Percentiles rank a stretch among this genome's conserved stretches.
These are phyloP conservation scores for Salix koriyanagi DNA, from an alignment of 345 rosid species.

Conservation along the genomic window DNA sequence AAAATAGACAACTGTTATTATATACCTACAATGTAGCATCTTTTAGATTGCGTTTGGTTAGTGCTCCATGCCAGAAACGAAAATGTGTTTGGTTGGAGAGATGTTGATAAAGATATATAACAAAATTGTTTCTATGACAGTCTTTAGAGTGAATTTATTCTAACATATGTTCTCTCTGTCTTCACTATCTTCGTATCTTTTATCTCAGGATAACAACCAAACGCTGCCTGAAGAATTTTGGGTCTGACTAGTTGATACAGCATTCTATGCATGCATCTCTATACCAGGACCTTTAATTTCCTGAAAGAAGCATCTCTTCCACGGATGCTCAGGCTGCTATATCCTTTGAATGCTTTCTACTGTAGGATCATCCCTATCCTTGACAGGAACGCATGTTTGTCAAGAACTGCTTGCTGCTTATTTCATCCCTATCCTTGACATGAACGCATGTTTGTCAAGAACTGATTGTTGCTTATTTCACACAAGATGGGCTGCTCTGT, in stretches of 20 bases:
- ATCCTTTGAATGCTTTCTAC: background rate
- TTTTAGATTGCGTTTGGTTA: too few species aligned
- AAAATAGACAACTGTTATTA: background rate
- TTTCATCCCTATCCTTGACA: too few species aligned
- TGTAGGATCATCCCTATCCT: background rate
- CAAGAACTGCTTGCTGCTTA: background rate
- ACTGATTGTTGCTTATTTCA: background rate
- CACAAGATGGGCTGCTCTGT: background rate
- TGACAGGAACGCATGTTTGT: background rate
- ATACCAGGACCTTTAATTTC: background rate
- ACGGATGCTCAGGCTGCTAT: background rate
- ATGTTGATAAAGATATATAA: too few species aligned
- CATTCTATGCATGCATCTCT: background rate
- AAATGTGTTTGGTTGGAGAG: too few species aligned
- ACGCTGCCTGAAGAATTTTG: background rate
- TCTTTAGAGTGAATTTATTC: too few species aligned
- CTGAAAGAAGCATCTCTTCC: background rate
- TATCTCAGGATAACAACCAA: too few species aligned
- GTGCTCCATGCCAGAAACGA: too few species aligned
- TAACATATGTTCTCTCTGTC: too few species aligned
- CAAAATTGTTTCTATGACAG: too few species aligned
- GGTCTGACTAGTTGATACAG: background rate
- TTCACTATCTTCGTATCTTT: too few species aligned
- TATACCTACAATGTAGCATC: background rate
- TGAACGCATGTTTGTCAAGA: too few species aligned